phyloP scores from a whole-genome alignment of 202 grass and related monocot genomes.

The Digitaria exilis region DNA sequence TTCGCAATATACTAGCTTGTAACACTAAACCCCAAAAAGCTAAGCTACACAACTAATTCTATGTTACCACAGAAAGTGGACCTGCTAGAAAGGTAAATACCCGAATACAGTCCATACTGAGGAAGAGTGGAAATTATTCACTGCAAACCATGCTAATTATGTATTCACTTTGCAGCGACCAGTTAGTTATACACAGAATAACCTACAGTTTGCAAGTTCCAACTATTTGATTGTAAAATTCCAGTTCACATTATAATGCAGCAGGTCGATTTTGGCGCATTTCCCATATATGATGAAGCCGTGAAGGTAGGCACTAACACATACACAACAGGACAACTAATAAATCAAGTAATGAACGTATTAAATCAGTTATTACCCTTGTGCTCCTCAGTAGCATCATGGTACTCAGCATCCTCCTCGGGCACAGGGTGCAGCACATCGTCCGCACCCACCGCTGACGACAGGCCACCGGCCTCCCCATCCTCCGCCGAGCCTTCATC shows the following conservation, averaged over 20 bases:
- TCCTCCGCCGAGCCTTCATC: slow-evolving; percentile 48
- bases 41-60: background rate
- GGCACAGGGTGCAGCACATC: slow-evolving; percentile 71
- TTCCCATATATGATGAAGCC: background rate
- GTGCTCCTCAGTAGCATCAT: slow-evolving; percentile 77
- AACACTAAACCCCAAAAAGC: slow-evolving; percentile 11
- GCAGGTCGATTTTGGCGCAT: background rate
- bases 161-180: background rate
- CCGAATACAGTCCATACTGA: background rate
- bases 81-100: slow-evolving; percentile 9
- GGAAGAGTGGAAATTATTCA: background rate
- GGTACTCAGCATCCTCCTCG: slow-evolving; percentile 82
- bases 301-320: slow-evolving; percentile 15
- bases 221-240: background rate
- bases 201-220: background rate
- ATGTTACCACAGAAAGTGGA: background rate
- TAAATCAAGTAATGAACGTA: background rate
- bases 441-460: slow-evolving; percentile 9
- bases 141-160: background rate
- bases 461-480: background rate
- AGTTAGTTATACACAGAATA: background rate
- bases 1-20: background rate
- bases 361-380: slow-evolving; percentile 71
- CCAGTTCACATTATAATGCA: background rate
- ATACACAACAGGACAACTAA: background rate